Conservation (phyloP, 2,329 filamentous ascomycete species). For the Fusarium gaditjirri region DNA sequence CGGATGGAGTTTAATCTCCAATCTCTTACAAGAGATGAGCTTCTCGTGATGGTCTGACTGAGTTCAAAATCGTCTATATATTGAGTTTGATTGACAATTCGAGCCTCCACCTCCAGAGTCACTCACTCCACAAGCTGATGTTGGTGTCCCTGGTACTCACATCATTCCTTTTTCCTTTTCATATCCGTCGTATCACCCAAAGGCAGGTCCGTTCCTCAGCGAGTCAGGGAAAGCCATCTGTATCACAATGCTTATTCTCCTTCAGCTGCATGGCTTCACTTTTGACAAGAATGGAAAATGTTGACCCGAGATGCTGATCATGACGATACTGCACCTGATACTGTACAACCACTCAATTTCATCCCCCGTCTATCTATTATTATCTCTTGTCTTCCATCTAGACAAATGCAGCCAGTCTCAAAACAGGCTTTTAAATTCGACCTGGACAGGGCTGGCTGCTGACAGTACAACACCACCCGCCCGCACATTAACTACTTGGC, state of each 20-base stretch:
- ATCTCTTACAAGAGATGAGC: not conserved
- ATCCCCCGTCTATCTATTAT: not conserved
- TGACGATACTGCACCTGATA: conserved; percentile 29
- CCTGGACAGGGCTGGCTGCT: conserved; percentile 15
- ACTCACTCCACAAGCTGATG: not conserved
- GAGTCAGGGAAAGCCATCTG: conserved; percentile 22
- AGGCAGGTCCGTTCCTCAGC: conserved; percentile 22
- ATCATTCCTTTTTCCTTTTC: not conserved
- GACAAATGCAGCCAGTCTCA: conserved; percentile 19
- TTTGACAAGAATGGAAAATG: conserved; percentile 29
- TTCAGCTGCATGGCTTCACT: conserved; percentile 12
- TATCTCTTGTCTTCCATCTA: conserved; percentile 1
- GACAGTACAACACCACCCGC: conserved; percentile 1
- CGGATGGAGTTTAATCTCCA: not conserved
- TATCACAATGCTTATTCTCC: not conserved
- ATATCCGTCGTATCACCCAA: conserved; percentile 26
- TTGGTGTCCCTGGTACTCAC: not conserved
- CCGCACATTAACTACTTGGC: conserved; percentile 1
- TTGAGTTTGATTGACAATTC: conserved; percentile 14
- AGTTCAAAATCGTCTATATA: not conserved
- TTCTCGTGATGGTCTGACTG: not conserved
- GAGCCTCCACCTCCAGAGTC: conserved; percentile 8
- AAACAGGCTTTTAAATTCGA: conserved; percentile 32
- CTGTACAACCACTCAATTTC: conserved; percentile 13
- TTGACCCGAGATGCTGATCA: conserved; percentile 29